These are phyloP conservation scores for Suillus paluster DNA, from an alignment of 768 basidiomycete genomes.

Conservation along the genomic window DNA sequence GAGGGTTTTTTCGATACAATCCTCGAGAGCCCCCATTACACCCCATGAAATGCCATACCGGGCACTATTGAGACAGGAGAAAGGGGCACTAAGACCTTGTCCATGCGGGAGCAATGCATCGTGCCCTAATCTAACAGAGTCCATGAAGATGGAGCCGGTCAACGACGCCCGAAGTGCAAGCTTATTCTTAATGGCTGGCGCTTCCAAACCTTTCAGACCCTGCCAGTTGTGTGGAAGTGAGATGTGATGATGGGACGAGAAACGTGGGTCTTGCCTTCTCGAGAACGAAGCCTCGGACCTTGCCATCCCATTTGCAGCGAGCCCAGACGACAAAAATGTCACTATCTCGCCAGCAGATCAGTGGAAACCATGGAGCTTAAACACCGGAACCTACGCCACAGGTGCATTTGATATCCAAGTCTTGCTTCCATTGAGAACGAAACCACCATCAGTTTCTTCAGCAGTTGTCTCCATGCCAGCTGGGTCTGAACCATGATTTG, in stretches of 20 bases:
- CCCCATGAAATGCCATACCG: constrained; percentile 93
- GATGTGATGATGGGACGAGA: not conserved
- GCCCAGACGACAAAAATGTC: constrained; percentile 96
- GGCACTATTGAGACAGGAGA: constrained; percentile 92
- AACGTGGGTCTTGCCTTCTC: constrained; percentile 66
- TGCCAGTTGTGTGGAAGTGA: constrained; percentile 32
- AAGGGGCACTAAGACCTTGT: constrained; percentile 80
- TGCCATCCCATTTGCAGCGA: constrained; percentile 90
- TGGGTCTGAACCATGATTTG: constrained; percentile 96
- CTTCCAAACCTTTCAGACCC: constrained; percentile 81
- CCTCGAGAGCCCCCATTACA: constrained; percentile 94
- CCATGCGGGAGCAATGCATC: constrained; percentile 79
- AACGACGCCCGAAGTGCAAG: constrained; percentile 84
- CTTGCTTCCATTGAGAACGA: constrained; percentile 87
- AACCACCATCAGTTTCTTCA: constrained; percentile 83
- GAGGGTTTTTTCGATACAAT: constrained; percentile 79
- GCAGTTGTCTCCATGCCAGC: constrained; percentile 97
- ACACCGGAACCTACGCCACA: constrained; percentile 64
- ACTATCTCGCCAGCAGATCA: constrained; percentile 40
- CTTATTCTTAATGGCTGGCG: constrained; percentile 93
- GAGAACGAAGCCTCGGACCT: constrained; percentile 86
- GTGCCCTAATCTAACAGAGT: constrained; percentile 77
- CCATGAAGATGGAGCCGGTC: constrained; percentile 92
- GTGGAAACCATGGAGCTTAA: constrained; percentile 11
- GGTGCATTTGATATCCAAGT: constrained; percentile 98